Evolutionary conservation across 2,329 filamentous ascomycete genomes (phyloP).

Genomic region (Ophidiomyces ophidiicola): DNA sequence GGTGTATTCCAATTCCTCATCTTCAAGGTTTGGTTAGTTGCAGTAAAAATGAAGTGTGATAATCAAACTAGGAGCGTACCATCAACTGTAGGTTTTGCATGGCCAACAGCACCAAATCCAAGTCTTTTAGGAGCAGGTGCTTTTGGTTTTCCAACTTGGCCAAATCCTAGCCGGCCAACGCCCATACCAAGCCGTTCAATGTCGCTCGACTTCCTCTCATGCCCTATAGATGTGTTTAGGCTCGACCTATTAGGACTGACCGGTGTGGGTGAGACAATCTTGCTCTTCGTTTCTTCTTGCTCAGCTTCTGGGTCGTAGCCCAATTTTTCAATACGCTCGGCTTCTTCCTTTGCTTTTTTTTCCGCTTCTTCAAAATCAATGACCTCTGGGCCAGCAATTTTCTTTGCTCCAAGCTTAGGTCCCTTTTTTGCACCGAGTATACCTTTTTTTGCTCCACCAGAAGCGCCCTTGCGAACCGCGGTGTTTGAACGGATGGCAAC

Average conservation of each 20-base stretch:
- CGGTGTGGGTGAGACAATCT: slow-evolving; percentile 63
- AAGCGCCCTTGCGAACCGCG: slow-evolving; percentile 63
- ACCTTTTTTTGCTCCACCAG: slow-evolving; percentile 58
- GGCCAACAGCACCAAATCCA: slow-evolving; percentile 76
- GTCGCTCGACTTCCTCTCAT: slow-evolving; percentile 55
- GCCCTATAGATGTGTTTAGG: slow-evolving; percentile 47
- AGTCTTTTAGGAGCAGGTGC: slow-evolving; percentile 58
- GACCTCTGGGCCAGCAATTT: slow-evolving; percentile 57
- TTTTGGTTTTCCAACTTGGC: slow-evolving; percentile 59
- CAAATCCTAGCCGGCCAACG: slow-evolving; percentile 72
- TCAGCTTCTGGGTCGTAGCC: slow-evolving; percentile 93
- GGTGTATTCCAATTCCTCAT: slow-evolving; percentile 70
- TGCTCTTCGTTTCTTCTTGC: slow-evolving; percentile 38
- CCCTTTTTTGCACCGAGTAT: slow-evolving; percentile 77
- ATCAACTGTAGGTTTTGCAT: slow-evolving; percentile 56
- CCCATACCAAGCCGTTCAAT: slow-evolving; percentile 86
- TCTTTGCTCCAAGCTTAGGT: slow-evolving; percentile 82
- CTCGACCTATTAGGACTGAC: slow-evolving; percentile 52
- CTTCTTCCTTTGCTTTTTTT: slow-evolving; percentile 93
- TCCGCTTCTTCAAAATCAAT: slow-evolving; percentile 98
- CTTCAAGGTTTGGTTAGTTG: slow-evolving; percentile 25
- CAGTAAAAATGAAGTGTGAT: neutral
- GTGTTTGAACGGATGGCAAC: slow-evolving; percentile 61
- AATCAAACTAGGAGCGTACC: slow-evolving; percentile 40
- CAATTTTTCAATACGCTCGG: slow-evolving; percentile 85